Percentiles rank a stretch among this genome's conserved stretches.
Evolutionary conservation across 2,329 filamentous ascomycete species (phyloP).

Genomic region (Penicillium occitanis): DNA sequence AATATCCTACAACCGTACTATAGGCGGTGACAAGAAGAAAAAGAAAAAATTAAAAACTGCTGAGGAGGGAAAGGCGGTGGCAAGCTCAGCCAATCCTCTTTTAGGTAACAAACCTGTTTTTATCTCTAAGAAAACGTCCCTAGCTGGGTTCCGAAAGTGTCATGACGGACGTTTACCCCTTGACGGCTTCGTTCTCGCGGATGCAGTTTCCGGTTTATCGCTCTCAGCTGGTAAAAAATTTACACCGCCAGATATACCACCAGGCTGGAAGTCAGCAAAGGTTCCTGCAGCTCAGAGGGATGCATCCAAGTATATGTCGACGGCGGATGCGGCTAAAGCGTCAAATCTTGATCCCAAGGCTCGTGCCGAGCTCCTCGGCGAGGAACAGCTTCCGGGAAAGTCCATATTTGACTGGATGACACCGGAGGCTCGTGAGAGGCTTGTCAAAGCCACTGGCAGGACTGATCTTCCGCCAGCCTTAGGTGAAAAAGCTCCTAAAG

Average conservation of each 20-base stretch:
- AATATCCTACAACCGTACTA: constrained; percentile 79
- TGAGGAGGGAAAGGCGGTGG: constrained; percentile 38
- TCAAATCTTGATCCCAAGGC: constrained; percentile 73
- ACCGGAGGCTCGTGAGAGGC: constrained; percentile 70
- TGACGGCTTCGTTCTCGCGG: constrained; percentile 74
- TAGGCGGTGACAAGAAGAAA: constrained; percentile 81
- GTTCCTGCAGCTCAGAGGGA: constrained; percentile 37
- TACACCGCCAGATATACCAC: constrained; percentile 44
- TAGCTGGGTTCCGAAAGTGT: constrained; percentile 64
- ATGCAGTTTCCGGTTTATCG: constrained; percentile 50
- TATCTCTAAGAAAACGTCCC: constrained; percentile 63
- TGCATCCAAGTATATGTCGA: constrained; percentile 58
- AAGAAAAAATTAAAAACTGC: constrained; percentile 56
- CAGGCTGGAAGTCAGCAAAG: constrained; percentile 70
- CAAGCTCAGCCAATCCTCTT: constrained; percentile 61
- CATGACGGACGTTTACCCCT: constrained; percentile 79
- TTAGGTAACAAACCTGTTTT: constrained; percentile 70
- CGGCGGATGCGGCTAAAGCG: constrained; percentile 73
- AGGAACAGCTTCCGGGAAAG: constrained; percentile 79
- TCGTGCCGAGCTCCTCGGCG: constrained; percentile 77
- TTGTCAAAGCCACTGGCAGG: constrained; percentile 74
- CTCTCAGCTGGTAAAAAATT: constrained; percentile 49
- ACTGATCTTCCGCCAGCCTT: constrained; percentile 72
- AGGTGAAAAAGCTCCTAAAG: constrained; percentile 68
- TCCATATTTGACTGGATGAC: constrained; percentile 94